Evolutionary conservation across 805 yeast species (phyloP), one percentile per base, ranked within the genome.

Genomic region (Danielia reshetovae): DNA sequence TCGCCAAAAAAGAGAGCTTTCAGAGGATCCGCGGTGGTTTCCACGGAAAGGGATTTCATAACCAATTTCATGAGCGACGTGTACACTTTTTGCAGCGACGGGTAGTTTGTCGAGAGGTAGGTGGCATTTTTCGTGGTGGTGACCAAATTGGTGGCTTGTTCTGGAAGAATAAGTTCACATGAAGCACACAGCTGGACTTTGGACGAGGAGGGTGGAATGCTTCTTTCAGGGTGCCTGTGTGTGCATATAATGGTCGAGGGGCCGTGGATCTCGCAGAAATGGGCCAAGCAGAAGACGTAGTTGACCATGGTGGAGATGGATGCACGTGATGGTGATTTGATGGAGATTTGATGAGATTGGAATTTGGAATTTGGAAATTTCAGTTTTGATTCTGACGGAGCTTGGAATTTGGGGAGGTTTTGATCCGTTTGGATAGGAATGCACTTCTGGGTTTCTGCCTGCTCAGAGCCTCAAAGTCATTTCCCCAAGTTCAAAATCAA

Each of bases 201-300:
- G n/a, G 43, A 34, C 8, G 43, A 49, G 2, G 37, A 40, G 1
- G 53, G 35, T 3, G 22, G 9, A n/a, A n/a, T n/a, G 8, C 21
- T 21, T 2, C n/a, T n/a, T 23, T 22, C n/a, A 2, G 56, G 49
- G 54, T 45, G 41, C 15, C 29, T 45, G 45, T 79, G 85, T 0
- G 88, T 79, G 43, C 85, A 81, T 51, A 79, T 57, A 2, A 83
- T 63, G 26, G 78, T 72, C 9, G 79, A 65, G 0, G 90, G 89
- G 0, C 90, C 90, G 51, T 83, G 89, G 15, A 77, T 70, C 56
- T 83, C 90, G 55, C 90, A 83, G 55, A 83, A 83, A 52, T 83
- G 90, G 0, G 86, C 81, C 30, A 83, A 53, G 14, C 83, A 66
- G 7, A 77, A 57, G 8, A 72, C 71, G 50, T 61, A 74, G 26